Evolutionary conservation across 2,329 filamentous ascomycete genomes (phyloP).

Genomic region (Aspergillus novoparasiticus): DNA sequence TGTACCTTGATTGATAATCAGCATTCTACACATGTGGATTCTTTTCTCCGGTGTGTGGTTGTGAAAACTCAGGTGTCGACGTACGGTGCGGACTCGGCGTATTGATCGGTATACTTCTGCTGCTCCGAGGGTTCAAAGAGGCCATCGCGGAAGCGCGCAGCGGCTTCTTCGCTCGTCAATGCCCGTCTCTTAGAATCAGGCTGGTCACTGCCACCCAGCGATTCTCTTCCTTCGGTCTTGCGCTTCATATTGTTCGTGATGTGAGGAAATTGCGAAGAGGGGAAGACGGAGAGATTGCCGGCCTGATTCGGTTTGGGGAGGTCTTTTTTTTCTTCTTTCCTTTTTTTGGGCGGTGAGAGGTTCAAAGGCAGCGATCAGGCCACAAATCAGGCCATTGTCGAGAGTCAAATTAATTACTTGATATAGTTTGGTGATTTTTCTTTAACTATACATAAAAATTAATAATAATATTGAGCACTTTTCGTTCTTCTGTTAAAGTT

Average conservation of each 20-base stretch:
- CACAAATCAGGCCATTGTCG: constrained; percentile 23
- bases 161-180: constrained; percentile 41
- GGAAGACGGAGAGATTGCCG: not conserved
- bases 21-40: not conserved
- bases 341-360: constrained; percentile 23
- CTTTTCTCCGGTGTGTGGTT: not conserved
- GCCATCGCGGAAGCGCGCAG: constrained; percentile 46
- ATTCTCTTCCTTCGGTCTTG: constrained; percentile 40
- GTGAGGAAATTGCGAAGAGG: not conserved
- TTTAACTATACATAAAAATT: not conserved
- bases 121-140: constrained; percentile 45
- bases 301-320: not conserved
- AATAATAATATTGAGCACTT: no score
- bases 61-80: constrained; percentile 17
- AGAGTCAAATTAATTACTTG: not conserved
- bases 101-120: constrained; percentile 46
- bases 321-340: constrained; percentile 15
- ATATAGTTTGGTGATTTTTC: not conserved
- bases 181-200: constrained; percentile 43
- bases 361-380: constrained; percentile 19
- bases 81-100: constrained; percentile 47
- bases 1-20: constrained; percentile 61
- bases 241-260: constrained; percentile 44
- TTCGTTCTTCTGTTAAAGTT: no score
- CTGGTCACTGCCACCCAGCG: constrained; percentile 32